These are phyloP conservation scores for Athelia psychrophila DNA, from an alignment of 1,284 basidiomycete species.

Conservation along the genomic window DNA sequence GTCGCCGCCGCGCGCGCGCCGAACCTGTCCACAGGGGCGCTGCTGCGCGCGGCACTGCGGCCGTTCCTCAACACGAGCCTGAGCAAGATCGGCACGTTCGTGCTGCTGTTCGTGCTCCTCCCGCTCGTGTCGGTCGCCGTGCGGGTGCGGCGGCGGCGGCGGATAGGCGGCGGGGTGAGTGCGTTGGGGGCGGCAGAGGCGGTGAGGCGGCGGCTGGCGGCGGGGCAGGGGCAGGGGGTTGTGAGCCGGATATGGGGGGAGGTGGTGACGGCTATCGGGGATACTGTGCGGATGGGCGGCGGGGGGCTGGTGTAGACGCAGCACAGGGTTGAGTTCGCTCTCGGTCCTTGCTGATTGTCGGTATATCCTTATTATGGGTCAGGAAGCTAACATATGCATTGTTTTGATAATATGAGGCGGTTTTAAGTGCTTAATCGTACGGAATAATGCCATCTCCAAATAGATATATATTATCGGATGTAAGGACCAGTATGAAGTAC, in stretches of 20 bases:
- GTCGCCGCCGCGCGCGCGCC: conserved; percentile 32
- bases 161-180: conserved; percentile 10
- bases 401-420: too few species aligned
- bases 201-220: conserved; percentile 53
- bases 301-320: conserved; percentile 61
- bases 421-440: too few species aligned
- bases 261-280: conserved; percentile 49
- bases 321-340: too few species aligned
- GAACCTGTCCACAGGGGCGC: conserved; percentile 34
- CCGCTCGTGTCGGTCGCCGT: conserved; percentile 59
- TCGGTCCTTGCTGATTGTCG: too few species aligned
- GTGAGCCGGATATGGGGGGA: conserved; percentile 53
- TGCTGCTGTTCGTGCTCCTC: conserved; percentile 57
- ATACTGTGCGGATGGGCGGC: conserved; percentile 75
- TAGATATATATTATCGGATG: too few species aligned
- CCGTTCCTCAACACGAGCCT: conserved; percentile 39
- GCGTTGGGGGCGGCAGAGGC: conserved; percentile 43
- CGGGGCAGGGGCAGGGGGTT: conserved; percentile 32
- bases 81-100: conserved; percentile 38
- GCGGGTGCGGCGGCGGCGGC: conserved; percentile 33
- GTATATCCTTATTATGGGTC: too few species aligned
- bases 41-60: conserved; percentile 43
- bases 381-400: too few species aligned
- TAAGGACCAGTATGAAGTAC: too few species aligned
- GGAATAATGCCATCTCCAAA: too few species aligned